Percentiles rank a stretch among this genome's conserved stretches.
These are phyloP conservation scores for Brettanomyces naardenensis DNA, from an alignment of 805 yeast species.

Conservation along the genomic window DNA sequence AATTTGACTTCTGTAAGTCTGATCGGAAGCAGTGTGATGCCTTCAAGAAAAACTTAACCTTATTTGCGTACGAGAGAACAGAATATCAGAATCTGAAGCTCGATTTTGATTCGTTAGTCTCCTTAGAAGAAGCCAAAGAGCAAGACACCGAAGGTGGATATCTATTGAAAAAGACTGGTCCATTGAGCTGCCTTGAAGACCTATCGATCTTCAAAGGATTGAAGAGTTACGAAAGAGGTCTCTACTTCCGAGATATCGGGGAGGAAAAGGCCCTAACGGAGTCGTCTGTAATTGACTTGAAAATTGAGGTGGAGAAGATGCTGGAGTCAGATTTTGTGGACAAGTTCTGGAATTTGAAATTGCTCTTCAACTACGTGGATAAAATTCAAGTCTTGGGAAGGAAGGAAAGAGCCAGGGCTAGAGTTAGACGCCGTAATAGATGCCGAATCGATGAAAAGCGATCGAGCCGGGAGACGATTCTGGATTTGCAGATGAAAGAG, in stretches of 20 bases:
- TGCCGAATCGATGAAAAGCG: neutral
- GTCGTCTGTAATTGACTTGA: constrained; percentile 45
- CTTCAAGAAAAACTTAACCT: constrained; percentile 36
- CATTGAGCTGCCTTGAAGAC: constrained; percentile 11
- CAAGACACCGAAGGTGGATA: neutral
- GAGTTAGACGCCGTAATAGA: constrained; percentile 2
- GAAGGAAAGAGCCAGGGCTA: neutral
- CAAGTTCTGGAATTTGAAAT: constrained; percentile 56
- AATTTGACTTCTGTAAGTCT: constrained; percentile 27
- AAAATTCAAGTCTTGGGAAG: constrained; percentile 14
- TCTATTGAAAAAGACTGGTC: neutral
- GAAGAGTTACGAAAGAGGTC: constrained; percentile 15
- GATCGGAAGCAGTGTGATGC: constrained; percentile 27
- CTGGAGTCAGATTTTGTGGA: constrained; percentile 38
- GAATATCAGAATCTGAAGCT: constrained; percentile 27
- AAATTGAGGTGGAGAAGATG: constrained; percentile 40
- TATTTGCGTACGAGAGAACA: constrained; percentile 43
- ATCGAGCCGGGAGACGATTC: constrained; percentile 1
- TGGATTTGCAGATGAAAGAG: neutral
- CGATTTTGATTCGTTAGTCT: constrained; percentile 11
- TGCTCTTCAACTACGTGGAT: constrained; percentile 57
- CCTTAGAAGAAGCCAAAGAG: constrained; percentile 3
- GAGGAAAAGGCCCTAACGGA: constrained; percentile 18
- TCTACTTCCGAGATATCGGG: constrained; percentile 7
- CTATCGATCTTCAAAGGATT: constrained; percentile 15